A percentile compares a stretch with the other conserved stretches of the same genome.
phyloP scores from a whole-genome alignment of 192 early-diverging fungal species.

The Gonapodya sp. region DNA sequence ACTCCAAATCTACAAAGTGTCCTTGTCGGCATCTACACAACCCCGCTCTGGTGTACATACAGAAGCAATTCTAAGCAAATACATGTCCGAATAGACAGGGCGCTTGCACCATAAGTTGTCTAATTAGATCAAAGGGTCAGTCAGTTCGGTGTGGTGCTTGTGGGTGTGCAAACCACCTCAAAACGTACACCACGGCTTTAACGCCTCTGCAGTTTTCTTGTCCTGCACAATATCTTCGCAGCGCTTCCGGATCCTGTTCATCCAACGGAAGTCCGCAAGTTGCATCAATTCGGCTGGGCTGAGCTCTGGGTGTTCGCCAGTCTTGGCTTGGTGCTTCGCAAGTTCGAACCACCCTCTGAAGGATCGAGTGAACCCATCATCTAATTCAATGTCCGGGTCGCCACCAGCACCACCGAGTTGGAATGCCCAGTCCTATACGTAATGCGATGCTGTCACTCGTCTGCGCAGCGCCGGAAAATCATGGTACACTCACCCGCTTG shows the following conservation, averaged over 20 bases:
- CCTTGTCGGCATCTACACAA: too few species aligned
- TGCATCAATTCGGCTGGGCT: neutral
- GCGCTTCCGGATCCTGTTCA: neutral
- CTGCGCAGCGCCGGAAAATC: neutral
- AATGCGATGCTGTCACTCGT: neutral
- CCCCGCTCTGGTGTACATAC: too few species aligned
- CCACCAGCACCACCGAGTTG: neutral
- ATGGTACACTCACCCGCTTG: neutral
- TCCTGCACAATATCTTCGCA: constrained; percentile 2
- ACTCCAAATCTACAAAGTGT: too few species aligned
- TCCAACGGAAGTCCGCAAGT: neutral
- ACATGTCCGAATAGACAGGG: constrained; percentile 4
- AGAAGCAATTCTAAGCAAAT: too few species aligned
- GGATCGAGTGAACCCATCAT: neutral
- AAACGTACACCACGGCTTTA: constrained; percentile 9
- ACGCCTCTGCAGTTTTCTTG: constrained; percentile 2
- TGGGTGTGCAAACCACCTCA: neutral
- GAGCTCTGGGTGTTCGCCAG: neutral
- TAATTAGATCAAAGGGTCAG: neutral
- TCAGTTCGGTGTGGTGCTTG: too few species aligned
- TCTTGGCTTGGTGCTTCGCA: neutral
- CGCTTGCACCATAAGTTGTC: constrained; percentile 7
- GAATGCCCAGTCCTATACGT: neutral
- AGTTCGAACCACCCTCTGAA: neutral
- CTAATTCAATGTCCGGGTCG: neutral